A percentile compares a stretch with the other conserved stretches of the same genome.
Conservation (phyloP, 2,329 filamentous ascomycete species). For the Paecilomyces fulvus region DNA sequence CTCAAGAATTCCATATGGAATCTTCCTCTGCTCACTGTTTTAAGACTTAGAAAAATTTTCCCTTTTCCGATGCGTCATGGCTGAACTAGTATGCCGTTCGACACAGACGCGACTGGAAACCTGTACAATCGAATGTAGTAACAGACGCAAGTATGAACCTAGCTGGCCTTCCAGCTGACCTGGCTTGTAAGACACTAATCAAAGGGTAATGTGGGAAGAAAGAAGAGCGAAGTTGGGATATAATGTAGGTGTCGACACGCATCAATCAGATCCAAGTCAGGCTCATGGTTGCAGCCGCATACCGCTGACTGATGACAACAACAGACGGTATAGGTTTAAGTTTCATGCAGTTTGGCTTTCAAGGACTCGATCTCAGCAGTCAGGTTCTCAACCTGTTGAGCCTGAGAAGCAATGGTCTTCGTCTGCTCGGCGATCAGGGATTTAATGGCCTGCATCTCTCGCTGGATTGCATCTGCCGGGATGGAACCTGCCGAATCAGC, state of each 20-base stretch:
- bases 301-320: background rate
- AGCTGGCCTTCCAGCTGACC: background rate
- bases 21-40: background rate
- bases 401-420: conserved; percentile 68
- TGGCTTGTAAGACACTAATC: background rate
- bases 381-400: conserved; percentile 62
- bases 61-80: background rate
- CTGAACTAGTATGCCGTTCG: background rate
- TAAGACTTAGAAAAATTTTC: background rate
- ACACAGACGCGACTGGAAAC: background rate
- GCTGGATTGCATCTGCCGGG: conserved; percentile 48
- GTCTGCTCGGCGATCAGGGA: conserved; percentile 67
- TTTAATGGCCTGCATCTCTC: conserved; percentile 69
- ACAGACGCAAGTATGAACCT: background rate
- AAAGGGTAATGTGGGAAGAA: background rate
- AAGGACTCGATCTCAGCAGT: conserved; percentile 68
- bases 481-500: conserved; percentile 16
- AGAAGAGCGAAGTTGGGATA: background rate
- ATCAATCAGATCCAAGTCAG: no score
- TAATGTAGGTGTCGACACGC: no score
- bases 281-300: background rate
- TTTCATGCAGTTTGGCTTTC: conserved; percentile 60
- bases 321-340: background rate
- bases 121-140: background rate
- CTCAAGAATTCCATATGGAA: background rate